Evolutionary conservation across 352 stramenopile genomes (phyloP).

Genomic region (Phytophthora idaei): DNA sequence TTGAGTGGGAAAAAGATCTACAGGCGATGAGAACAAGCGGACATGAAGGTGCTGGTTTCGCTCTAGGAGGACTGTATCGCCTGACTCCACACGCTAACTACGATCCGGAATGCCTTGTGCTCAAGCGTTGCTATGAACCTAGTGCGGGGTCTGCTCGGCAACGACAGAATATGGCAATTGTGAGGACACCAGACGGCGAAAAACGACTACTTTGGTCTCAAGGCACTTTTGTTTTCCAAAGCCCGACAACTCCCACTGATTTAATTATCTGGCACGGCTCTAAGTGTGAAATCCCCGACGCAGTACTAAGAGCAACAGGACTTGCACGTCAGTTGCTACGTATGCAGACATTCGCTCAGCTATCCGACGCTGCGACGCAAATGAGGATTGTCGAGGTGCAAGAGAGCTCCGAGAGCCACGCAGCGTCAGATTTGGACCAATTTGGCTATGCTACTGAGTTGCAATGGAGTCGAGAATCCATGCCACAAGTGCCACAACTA

Average conservation of each 20-base stretch:
- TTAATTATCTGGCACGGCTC: slow-evolving; percentile 51
- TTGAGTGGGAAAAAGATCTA: slow-evolving; percentile 66
- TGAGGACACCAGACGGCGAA: slow-evolving; percentile 20
- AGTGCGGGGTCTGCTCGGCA: slow-evolving; percentile 11
- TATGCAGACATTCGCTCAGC: slow-evolving; percentile 21
- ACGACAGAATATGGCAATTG: slow-evolving; percentile 11
- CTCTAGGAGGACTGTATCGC: slow-evolving; percentile 42
- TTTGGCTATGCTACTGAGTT: slow-evolving; percentile 53
- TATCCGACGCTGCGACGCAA: neutral
- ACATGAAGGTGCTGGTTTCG: neutral
- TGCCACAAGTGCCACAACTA: neutral
- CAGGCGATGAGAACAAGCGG: slow-evolving; percentile 13
- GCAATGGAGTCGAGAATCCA: slow-evolving; percentile 26
- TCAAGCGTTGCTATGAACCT: slow-evolving; percentile 54
- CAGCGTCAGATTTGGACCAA: slow-evolving; percentile 23
- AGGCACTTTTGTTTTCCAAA: slow-evolving; percentile 58
- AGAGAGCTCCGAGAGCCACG: slow-evolving; percentile 2
- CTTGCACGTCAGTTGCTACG: slow-evolving; percentile 32
- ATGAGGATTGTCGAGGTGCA: slow-evolving; percentile 13
- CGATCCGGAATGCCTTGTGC: slow-evolving; percentile 47
- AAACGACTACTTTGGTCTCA: slow-evolving; percentile 36
- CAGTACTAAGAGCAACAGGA: slow-evolving; percentile 17
- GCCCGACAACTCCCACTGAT: slow-evolving; percentile 6
- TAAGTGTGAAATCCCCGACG: slow-evolving; percentile 38
- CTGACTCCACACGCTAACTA: slow-evolving; percentile 53